Evolutionary conservation across 140 eudicot genomes (phyloP).

Genomic region (Cichorium intybus): DNA sequence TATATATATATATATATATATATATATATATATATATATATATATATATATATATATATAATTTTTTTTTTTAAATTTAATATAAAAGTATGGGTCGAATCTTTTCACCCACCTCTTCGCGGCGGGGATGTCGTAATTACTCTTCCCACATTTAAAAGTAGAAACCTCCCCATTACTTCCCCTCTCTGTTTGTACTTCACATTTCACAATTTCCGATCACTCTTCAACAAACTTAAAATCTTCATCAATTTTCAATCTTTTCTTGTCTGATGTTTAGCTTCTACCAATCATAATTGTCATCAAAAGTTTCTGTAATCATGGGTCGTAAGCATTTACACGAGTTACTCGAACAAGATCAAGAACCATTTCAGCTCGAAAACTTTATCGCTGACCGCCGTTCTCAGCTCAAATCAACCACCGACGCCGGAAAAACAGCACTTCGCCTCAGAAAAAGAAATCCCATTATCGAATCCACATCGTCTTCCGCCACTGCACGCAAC

Average conservation of each 20-base stretch:
- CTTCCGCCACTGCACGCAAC: conserved; percentile 26
- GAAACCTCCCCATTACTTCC: conserved; percentile 43
- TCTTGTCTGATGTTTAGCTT: neutral
- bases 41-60: too few species aligned
- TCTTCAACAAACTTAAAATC: conserved; percentile 31
- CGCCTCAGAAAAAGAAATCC: conserved; percentile 39
- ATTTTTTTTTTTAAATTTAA: neutral
- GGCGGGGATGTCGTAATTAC: conserved; percentile 27
- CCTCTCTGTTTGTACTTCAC: conserved; percentile 9
- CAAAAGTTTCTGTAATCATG: conserved; percentile 11
- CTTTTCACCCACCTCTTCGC: conserved; percentile 26
- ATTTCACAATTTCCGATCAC: conserved; percentile 29
- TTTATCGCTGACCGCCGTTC: conserved; percentile 58
- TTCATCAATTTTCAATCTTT: neutral
- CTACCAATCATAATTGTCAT: neutral
- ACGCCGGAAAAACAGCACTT: conserved; percentile 22
- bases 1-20: too few species aligned
- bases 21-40: too few species aligned
- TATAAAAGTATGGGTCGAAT: conserved; percentile 12
- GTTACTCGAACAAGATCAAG: conserved; percentile 79
- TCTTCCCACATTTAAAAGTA: conserved; percentile 56
- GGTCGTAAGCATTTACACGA: conserved; percentile 73
- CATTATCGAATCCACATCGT: conserved; percentile 14
- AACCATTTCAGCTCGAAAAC: conserved; percentile 65
- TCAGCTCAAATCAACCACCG: conserved; percentile 25